These are phyloP conservation scores for Pythium aristosporum DNA, from an alignment of 352 stramenopile genomes.

Conservation along the genomic window DNA sequence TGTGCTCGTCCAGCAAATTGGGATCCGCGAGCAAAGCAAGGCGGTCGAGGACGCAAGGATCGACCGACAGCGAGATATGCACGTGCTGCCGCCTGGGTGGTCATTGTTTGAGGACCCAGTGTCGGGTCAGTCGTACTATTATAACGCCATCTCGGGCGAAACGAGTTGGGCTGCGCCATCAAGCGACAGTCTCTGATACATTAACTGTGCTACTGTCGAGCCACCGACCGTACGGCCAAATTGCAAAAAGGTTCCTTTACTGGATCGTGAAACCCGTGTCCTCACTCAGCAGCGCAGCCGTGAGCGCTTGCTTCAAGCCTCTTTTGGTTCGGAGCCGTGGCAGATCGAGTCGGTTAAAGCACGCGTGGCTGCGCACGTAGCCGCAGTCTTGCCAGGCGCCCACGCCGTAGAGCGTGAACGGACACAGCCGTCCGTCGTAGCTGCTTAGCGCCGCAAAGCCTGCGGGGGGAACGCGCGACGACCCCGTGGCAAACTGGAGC, in stretches of 20 bases:
- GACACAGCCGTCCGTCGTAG: conserved; percentile 60
- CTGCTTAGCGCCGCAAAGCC: conserved; percentile 74
- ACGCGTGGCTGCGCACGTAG: conserved; percentile 41
- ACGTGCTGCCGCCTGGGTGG: conserved; percentile 20
- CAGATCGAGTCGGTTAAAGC: conserved; percentile 90
- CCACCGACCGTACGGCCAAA: not conserved
- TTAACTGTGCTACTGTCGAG: not conserved
- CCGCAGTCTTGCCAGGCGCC: conserved; percentile 28
- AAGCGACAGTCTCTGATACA: not conserved
- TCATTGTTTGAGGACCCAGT: conserved; percentile 11
- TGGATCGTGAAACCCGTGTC: conserved; percentile 19
- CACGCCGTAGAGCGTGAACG: conserved; percentile 47
- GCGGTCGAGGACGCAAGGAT: conserved; percentile 22
- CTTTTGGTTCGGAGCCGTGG: conserved; percentile 29
- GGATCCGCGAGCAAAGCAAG: conserved; percentile 61
- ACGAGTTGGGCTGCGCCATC: conserved; percentile 31
- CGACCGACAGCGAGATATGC: conserved; percentile 13
- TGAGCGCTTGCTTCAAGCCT: conserved; percentile 12
- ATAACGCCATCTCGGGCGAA: conserved; percentile 40
- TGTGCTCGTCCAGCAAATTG: conserved; percentile 69
- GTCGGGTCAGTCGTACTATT: conserved; percentile 35
- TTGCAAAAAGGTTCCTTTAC: not conserved
- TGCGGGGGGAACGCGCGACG: conserved; percentile 66
- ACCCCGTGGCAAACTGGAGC: conserved; percentile 82
- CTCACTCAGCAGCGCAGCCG: conserved; percentile 18